Evolutionary conservation across 768 basidiomycete species (phyloP).

Genomic region (Termitomyces sp.): DNA sequence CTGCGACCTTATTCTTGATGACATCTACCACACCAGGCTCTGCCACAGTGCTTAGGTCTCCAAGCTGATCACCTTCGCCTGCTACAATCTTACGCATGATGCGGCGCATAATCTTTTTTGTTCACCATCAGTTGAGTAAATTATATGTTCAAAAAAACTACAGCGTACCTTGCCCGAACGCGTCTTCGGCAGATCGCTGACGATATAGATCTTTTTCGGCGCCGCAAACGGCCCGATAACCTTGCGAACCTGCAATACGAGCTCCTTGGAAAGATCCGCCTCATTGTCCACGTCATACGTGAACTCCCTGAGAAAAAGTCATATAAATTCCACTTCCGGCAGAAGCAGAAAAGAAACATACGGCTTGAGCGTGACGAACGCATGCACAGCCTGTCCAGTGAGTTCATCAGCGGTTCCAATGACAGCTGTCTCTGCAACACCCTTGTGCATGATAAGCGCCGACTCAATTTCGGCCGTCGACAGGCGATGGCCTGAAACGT

Average conservation of each 20-base stretch:
- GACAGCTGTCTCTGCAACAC: conserved; percentile 95
- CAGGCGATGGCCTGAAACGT: conserved; percentile 94
- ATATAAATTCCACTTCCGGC: background rate
- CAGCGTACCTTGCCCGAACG: conserved; percentile 79
- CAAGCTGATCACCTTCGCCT: conserved; percentile 91
- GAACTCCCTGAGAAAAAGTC: conserved; percentile 49
- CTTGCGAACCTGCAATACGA: conserved; percentile 93
- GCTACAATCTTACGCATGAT: conserved; percentile 96
- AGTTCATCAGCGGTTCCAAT: conserved; percentile 84
- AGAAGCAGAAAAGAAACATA: conserved; percentile 29
- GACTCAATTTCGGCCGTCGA: conserved; percentile 98
- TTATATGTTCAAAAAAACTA: background rate
- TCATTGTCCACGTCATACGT: conserved; percentile 68
- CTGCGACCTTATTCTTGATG: conserved; percentile 76
- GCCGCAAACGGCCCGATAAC: conserved; percentile 97
- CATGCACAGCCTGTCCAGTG: conserved; percentile 90
- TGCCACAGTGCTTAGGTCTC: conserved; percentile 89
- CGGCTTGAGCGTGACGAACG: conserved; percentile 95
- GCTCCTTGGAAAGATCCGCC: conserved; percentile 70
- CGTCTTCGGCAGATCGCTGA: conserved; percentile 88
- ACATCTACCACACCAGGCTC: conserved; percentile 82
- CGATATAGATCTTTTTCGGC: conserved; percentile 87
- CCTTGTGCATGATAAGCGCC: conserved; percentile 89
- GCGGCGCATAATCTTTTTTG: conserved; percentile 80
- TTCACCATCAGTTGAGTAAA: background rate